Base-by-base conservation (phyloP, 257 asterid species). In the Solanum peruvianum region DNA sequence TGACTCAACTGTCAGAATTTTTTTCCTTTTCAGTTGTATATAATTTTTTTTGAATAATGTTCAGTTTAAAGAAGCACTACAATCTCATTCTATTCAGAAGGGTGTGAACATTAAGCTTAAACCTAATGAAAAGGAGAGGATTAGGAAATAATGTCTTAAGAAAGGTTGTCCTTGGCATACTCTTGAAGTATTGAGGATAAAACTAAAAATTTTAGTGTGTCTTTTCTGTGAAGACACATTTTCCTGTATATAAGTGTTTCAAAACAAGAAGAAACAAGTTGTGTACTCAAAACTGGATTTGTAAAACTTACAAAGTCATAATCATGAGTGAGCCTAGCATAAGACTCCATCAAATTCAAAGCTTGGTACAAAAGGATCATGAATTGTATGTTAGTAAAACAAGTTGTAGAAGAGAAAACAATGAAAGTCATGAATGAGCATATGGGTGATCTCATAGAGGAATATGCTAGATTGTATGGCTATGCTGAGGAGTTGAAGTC, bases 131-230 rank as follows among this genome's bases (percentile, higher is more conserved):
- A 66, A 27, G 20, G 5, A 66, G 15, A 66, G 21, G 37, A 13
- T 66, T 1, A 27, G 10, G 15, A 7, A 2, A 23, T 23, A 8
- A 12, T 9, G 5, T 58, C 14, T 12, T 45, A 1, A 21, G 12
- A 21, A 20, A 5, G 27, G 1, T 87, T 89, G 82, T 87, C 92
- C 89, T 9, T 87, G 86, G 1, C 89, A 88, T 27, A 88, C 88
- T 0, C 87, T 87, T 4, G 89, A 8, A 84, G 86, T 29, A 66
- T 85, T 37, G 25, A 20, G 2, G 15, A 49, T 2, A 37, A 5
- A 6, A 73, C 29, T 21, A 8, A 2, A 10, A 11, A 20, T 73
- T 72, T 37, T 37, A 37, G 21, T 58, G 35, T 33, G 35, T 33
- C 4, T 33, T 33, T 33, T 33, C 3, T 33, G 66, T 58, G 66